Conservation (phyloP, 495 filamentous ascomycete genomes). For the Xylaria venustula region DNA sequence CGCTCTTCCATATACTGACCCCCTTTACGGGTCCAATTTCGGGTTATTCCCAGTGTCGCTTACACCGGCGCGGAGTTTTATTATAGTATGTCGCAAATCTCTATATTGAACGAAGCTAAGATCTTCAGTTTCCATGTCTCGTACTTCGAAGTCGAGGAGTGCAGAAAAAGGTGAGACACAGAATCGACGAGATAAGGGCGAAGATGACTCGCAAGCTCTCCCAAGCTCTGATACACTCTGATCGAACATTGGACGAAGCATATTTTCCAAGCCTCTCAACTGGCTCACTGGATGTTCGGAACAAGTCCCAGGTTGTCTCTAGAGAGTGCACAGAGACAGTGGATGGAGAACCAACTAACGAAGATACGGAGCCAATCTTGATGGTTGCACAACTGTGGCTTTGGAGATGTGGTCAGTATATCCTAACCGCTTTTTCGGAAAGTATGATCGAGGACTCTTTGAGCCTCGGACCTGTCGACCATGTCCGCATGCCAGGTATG, state of each 20-base stretch:
- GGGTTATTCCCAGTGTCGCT: not conserved
- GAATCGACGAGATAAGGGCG: not conserved
- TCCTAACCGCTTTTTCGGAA: not conserved
- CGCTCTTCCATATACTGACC: not conserved
- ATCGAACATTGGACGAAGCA: not conserved
- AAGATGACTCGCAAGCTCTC: not conserved
- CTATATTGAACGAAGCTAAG: not conserved
- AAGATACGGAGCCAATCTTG: not conserved
- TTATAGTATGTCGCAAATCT: not conserved
- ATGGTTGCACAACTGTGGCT: not conserved
- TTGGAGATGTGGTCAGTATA: not conserved
- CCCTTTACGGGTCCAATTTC: not conserved
- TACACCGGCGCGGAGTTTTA: not conserved
- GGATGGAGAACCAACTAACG: not conserved
- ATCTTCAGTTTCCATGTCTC: not conserved
- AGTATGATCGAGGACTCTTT: too few species aligned
- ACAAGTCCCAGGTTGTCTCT: not conserved
- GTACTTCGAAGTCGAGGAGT: not conserved
- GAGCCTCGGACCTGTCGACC: too few species aligned
- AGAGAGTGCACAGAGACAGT: not conserved
- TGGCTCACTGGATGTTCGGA: not conserved
- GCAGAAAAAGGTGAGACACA: not conserved
- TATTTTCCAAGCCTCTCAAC: not conserved
- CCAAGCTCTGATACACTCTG: not conserved
- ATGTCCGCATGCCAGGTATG: too few species aligned